Evolutionary conservation across 345 rosid species (phyloP), one percentile per base, ranked within the genome.

Genomic region (Linum lewisii): DNA sequence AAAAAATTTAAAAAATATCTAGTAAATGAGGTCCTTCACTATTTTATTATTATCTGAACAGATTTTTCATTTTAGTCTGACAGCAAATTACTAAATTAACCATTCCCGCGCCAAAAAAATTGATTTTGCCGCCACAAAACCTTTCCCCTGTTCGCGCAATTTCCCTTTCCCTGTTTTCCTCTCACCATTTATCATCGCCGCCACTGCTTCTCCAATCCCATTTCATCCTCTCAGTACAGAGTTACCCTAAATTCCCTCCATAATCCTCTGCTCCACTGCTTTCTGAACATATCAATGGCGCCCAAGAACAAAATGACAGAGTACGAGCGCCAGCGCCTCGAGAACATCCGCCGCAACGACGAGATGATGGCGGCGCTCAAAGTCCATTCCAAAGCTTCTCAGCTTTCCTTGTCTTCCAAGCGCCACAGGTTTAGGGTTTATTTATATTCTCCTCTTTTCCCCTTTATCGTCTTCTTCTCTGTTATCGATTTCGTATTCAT

Each of bases 321-420:
- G 60, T 92, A 92, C 69, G 99, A 88, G 73, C 82, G 82, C 7
- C 72, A 68, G 63, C 75, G 97, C 68, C 78, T 86, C 25, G 91
- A 84, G 69, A 88, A 86, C 75, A 92, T 88, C 29, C 78, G 72
- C 53, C 77, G 94, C 42, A 92, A 92, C 60, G 85, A 70, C 2
- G 79, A 92, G 67, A 81, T 82, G 85, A 50, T 92, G 67, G 86
- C 97, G 13, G 73, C 91, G n/a, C 87, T 88, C 57, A 79, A 86
- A 1, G 66, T 92, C 74, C 87, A 38, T 0, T 70, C 86, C 62
- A 73, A 65, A 57, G 86, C 77, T 51, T 66, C 88, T 63, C 67
- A 72, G 16, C 85, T 88, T 72, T 72, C 86, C 19, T 67, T 80
- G 23, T 52, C 79, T 24, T 22, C 82, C 57, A 88, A 84, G 59